phyloP scores from a whole-genome alignment of 495 filamentous ascomycete species.

The Parathielavia appendiculata region DNA sequence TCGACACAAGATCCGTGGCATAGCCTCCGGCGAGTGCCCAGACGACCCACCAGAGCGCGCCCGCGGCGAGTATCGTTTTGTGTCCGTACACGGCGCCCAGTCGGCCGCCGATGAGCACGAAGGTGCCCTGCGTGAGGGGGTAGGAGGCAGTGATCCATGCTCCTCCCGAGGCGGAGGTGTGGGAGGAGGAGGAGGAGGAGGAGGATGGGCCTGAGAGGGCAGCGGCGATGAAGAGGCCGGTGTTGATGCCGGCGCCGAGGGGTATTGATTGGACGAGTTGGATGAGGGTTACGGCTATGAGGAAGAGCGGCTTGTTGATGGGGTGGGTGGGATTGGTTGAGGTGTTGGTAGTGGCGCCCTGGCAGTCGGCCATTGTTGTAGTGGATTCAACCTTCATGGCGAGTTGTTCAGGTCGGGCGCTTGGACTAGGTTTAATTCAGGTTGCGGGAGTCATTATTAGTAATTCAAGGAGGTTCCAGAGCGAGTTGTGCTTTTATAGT shows the following conservation, averaged over 20 bases:
- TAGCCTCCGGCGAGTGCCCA: conserved; percentile 36
- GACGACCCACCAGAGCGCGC: conserved; percentile 36
- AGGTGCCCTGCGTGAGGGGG: conserved; percentile 45
- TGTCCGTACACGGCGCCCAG: conserved; percentile 49
- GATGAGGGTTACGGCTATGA: conserved; percentile 25
- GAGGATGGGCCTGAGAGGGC: conserved; percentile 22
- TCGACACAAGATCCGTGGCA: conserved; percentile 27
- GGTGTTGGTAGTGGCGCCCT: too few species aligned
- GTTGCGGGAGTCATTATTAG: too few species aligned
- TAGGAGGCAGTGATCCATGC: conserved; percentile 36
- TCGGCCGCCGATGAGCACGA: conserved; percentile 46
- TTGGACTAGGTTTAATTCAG: too few species aligned
- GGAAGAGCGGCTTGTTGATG: too few species aligned
- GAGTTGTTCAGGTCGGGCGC: too few species aligned
- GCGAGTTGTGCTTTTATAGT: too few species aligned
- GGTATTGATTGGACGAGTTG: conserved; percentile 33
- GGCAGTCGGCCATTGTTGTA: too few species aligned
- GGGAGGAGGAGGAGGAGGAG: too few species aligned
- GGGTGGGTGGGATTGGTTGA: too few species aligned
- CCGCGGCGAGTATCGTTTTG: conserved; percentile 40
- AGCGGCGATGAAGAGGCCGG: conserved; percentile 25
- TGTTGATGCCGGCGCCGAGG: conserved; percentile 28
- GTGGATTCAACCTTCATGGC: too few species aligned
- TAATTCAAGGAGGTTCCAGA: too few species aligned
- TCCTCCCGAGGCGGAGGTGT: too few species aligned